phyloP scores from a whole-genome alignment of 148 eudicot species.

The Heliamphora exappendiculata region DNA sequence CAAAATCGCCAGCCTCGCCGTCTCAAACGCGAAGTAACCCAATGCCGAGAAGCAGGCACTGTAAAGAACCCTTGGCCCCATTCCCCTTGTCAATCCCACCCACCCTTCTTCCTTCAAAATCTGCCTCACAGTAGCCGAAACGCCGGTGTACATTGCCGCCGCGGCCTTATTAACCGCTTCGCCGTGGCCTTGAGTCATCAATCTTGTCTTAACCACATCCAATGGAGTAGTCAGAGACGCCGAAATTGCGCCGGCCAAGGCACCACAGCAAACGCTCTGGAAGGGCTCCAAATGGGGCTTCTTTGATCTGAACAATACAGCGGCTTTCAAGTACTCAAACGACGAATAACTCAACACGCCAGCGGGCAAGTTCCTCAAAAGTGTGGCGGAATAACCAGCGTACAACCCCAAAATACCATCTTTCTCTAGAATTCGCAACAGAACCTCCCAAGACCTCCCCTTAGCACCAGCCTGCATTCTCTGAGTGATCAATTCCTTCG shows the following conservation, averaged over 20 bases:
- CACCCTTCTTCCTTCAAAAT: conserved; percentile 81
- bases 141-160: conserved; percentile 42
- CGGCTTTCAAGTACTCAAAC: conserved; percentile 86
- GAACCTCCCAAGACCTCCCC: conserved; percentile 84
- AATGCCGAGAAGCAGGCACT: conserved; percentile 94
- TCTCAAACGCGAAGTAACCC: conserved; percentile 90
- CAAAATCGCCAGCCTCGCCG: conserved; percentile 74
- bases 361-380: conserved; percentile 85
- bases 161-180: conserved; percentile 46
- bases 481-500: conserved; percentile 76
- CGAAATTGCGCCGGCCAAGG: conserved; percentile 86
- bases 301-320: conserved; percentile 37
- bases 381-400: conserved; percentile 84
- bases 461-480: conserved; percentile 90
- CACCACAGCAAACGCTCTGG: conserved; percentile 85
- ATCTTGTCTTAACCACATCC: conserved; percentile 89
- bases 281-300: conserved; percentile 49
- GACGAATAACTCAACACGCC: conserved; percentile 93
- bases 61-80: conserved; percentile 90
- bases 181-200: conserved; percentile 71
- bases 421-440: conserved; percentile 54
- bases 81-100: conserved; percentile 78
- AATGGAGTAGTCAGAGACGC: conserved; percentile 79
- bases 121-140: conserved; percentile 49
- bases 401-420: conserved; percentile 83